A percentile compares a stretch with the other conserved stretches of the same genome.
Conservation (phyloP, 208 protist genomes). For the Leishmania turanica region DNA sequence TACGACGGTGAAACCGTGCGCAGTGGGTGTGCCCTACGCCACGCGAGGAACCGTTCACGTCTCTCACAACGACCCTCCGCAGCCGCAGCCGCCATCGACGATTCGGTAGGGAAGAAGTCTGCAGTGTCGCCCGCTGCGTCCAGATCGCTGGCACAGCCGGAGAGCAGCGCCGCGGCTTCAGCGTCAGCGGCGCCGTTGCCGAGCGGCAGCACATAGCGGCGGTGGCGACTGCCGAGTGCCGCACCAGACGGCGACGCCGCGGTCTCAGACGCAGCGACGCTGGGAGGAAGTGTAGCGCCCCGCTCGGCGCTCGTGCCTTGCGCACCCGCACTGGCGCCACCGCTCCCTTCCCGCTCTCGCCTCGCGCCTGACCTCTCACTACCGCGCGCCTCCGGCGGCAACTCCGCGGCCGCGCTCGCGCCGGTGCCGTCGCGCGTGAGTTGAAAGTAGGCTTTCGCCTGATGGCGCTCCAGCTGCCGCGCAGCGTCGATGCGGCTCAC, state of each 20-base stretch:
- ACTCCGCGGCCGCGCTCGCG: not conserved
- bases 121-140: not conserved
- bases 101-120: not conserved
- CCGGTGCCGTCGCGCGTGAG: constrained; percentile 2
- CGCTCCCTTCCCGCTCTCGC: not conserved
- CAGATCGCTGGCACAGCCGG: no score
- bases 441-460: constrained; percentile 48
- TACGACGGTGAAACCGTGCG: constrained; percentile 11
- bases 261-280: not conserved
- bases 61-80: constrained; percentile 24
- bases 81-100: constrained; percentile 6
- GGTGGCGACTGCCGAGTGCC: not conserved
- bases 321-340: not conserved
- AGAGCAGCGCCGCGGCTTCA: not conserved
- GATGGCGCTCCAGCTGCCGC: constrained; percentile 42
- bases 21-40: constrained; percentile 47
- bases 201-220: constrained; percentile 13
- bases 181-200: not conserved
- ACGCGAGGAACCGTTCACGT: constrained; percentile 62
- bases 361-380: not conserved
- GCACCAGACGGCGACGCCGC: not conserved
- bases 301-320: not conserved
- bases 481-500: constrained; percentile 49
- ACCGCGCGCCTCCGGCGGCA: not conserved
- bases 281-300: not conserved